Percentiles rank a stretch among this genome's conserved stretches.
These are phyloP conservation scores for Candida odintsovae DNA, from an alignment of 805 yeast species.

Conservation along the genomic window DNA sequence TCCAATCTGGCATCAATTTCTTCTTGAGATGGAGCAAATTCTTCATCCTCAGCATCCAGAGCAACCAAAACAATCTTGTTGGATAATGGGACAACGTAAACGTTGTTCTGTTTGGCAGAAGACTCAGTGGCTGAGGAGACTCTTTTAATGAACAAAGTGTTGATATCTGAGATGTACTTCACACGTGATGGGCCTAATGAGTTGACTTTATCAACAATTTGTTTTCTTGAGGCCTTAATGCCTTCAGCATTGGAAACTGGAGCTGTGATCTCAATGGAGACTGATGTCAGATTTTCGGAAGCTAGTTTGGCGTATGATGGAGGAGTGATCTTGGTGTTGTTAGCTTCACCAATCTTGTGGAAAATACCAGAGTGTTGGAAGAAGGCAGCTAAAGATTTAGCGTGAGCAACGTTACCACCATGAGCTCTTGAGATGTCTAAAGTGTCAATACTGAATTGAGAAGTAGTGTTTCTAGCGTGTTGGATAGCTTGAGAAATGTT, in stretches of 20 bases:
- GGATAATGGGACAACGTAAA: conserved; percentile 50
- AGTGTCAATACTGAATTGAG: conserved; percentile 53
- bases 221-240: conserved; percentile 60
- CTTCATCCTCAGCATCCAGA: conserved; percentile 42
- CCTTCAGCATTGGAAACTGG: conserved; percentile 39
- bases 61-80: conserved; percentile 51
- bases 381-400: conserved; percentile 64
- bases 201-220: conserved; percentile 70
- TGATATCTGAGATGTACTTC: conserved; percentile 55
- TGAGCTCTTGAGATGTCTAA: conserved; percentile 85
- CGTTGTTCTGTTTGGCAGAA: conserved; percentile 40
- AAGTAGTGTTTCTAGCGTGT: conserved; percentile 53
- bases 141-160: conserved; percentile 47
- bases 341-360: conserved; percentile 32
- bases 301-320: conserved; percentile 43
- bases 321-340: conserved; percentile 39
- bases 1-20: conserved; percentile 53
- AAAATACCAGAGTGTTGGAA: conserved; percentile 50
- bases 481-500: conserved; percentile 58
- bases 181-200: conserved; percentile 63
- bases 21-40: conserved; percentile 63
- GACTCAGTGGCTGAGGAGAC: conserved; percentile 36
- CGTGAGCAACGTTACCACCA: conserved; percentile 72
- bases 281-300: conserved; percentile 34
- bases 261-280: conserved; percentile 60